phyloP scores from a whole-genome alignment of 768 basidiomycete species.

The Leccinum longicurvipes region DNA sequence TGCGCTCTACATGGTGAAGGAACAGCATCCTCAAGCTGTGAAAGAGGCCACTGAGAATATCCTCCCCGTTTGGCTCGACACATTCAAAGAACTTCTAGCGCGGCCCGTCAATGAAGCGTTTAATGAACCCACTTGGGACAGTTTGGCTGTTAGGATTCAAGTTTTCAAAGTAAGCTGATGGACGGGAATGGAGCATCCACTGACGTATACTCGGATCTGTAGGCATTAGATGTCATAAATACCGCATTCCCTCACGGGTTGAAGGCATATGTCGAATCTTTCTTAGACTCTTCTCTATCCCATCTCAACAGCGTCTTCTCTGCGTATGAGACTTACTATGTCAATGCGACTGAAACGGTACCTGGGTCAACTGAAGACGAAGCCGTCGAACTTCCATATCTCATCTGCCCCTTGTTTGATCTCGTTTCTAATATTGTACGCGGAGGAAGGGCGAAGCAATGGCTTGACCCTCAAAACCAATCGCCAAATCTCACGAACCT shows the following conservation, averaged over 20 bases:
- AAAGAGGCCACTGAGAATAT: slow-evolving; percentile 78
- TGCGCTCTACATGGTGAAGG: slow-evolving; percentile 93
- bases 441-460: slow-evolving; percentile 59
- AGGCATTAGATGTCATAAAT: slow-evolving; percentile 80
- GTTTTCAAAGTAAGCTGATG: slow-evolving; percentile 67
- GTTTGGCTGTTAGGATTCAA: slow-evolving; percentile 73
- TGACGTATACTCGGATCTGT: slow-evolving; percentile 2
- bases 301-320: slow-evolving; percentile 61
- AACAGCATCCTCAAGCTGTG: slow-evolving; percentile 83
- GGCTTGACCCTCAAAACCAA: slow-evolving; percentile 46
- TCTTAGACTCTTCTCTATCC: slow-evolving; percentile 54
- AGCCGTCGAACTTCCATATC: slow-evolving; percentile 66
- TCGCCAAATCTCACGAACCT: slow-evolving; percentile 44
- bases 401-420: slow-evolving; percentile 79
- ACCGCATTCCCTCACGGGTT: slow-evolving; percentile 79
- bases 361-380: slow-evolving; percentile 76
- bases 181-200: neutral
- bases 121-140: slow-evolving; percentile 71
- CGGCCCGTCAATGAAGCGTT: slow-evolving; percentile 61
- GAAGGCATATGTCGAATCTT: slow-evolving; percentile 55
- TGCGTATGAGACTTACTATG: slow-evolving; percentile 59
- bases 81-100: slow-evolving; percentile 74
- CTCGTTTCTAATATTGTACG: slow-evolving; percentile 68
- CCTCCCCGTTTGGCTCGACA: slow-evolving; percentile 89
- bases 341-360: slow-evolving; percentile 49